Evolutionary conservation across 805 yeast genomes (phyloP).

Genomic region (Yamadazyma nakazawae): DNA sequence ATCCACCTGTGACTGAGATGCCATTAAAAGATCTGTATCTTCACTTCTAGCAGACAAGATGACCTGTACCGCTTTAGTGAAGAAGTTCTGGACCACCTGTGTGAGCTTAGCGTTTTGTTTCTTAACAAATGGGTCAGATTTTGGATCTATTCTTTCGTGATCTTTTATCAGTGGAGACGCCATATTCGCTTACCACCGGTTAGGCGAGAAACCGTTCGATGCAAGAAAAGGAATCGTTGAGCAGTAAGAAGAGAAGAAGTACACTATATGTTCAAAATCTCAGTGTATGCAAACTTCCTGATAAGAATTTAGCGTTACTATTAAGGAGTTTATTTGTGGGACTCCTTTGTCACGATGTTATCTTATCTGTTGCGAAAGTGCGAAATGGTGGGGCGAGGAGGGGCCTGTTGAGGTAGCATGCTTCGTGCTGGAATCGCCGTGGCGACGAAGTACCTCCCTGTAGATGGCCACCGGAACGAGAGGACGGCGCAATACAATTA

Average conservation of each 20-base stretch:
- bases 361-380: constrained; percentile 6
- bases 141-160: not conserved
- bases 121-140: constrained; percentile 18
- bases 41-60: constrained; percentile 45
- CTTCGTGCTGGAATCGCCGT: not conserved
- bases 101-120: constrained; percentile 34
- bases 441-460: not conserved
- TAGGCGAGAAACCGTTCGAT: not conserved
- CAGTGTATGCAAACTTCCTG: not conserved
- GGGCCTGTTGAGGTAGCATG: not conserved
- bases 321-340: not conserved
- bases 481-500: too few species aligned
- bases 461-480: not conserved
- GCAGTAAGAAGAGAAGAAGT: not conserved
- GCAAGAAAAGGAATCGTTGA: not conserved
- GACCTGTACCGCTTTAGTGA: constrained; percentile 57
- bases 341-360: constrained; percentile 5
- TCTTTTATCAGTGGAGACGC: constrained; percentile 11
- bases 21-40: constrained; percentile 2
- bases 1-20: constrained; percentile 11
- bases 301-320: not conserved
- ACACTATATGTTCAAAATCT: not conserved
- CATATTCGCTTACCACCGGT: constrained; percentile 4
- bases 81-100: constrained; percentile 58
- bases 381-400: not conserved